phyloP scores from a whole-genome alignment of 352 stramenopile genomes.

The Globisporangium recalcitrans region DNA sequence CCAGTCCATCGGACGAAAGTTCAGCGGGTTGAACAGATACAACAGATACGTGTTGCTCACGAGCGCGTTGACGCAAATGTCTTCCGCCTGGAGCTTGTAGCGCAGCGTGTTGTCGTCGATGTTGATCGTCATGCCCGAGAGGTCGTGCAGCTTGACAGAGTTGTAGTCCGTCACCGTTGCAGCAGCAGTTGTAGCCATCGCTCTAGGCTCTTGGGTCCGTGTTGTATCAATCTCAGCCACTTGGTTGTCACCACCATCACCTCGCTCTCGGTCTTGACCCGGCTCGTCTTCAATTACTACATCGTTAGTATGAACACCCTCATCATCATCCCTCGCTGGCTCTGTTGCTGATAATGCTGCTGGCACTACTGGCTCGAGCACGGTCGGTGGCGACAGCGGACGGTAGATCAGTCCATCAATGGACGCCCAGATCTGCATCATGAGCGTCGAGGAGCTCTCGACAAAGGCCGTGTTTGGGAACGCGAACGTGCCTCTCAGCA shows the following conservation, averaged over 20 bases:
- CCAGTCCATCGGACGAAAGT: conserved; percentile 80
- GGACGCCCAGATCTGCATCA: conserved; percentile 85
- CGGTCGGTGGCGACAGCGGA: conserved; percentile 55
- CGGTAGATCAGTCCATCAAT: conserved; percentile 81
- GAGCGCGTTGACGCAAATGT: conserved; percentile 74
- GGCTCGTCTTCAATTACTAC: background rate
- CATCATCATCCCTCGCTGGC: background rate
- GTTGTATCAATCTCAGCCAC: background rate
- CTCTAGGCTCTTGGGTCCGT: background rate
- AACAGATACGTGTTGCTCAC: conserved; percentile 85
- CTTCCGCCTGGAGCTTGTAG: conserved; percentile 48
- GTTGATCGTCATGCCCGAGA: conserved; percentile 81
- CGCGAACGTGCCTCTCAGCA: conserved; percentile 56
- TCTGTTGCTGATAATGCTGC: conserved; percentile 10
- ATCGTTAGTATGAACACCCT: background rate
- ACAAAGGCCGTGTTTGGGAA: conserved; percentile 54
- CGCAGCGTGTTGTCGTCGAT: conserved; percentile 84
- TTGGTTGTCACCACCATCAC: background rate
- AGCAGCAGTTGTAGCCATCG: background rate
- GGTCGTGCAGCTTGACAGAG: conserved; percentile 65
- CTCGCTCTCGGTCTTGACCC: background rate
- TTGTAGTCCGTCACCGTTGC: conserved; percentile 21
- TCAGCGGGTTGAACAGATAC: conserved; percentile 83
- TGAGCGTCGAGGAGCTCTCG: conserved; percentile 56
- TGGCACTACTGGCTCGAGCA: conserved; percentile 30